These are phyloP conservation scores for Melianthus villosus DNA, from an alignment of 441 rosid species.

Conservation along the genomic window DNA sequence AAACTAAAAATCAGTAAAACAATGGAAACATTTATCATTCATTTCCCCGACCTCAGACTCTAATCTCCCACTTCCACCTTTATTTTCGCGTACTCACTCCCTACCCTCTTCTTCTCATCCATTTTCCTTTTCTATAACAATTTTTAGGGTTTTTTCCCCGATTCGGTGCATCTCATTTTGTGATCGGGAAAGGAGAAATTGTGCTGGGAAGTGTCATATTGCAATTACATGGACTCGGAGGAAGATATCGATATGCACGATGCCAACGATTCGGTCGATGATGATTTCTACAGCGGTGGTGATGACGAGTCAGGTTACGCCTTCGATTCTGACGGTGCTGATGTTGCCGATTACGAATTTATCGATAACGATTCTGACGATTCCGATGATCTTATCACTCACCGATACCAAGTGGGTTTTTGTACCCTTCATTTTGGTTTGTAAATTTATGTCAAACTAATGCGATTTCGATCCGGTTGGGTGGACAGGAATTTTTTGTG, in stretches of 20 bases:
- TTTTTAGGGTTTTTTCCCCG: too few relatives aligned
- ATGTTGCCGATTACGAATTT: slow-evolving; percentile 51
- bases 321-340: slow-evolving; percentile 37
- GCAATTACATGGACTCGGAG: slow-evolving; percentile 43
- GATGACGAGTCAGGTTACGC: slow-evolving; percentile 27
- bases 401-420: slow-evolving; percentile 46
- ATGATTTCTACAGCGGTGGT: slow-evolving; percentile 67
- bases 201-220: not conserved
- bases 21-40: too few relatives aligned
- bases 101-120: too few relatives aligned
- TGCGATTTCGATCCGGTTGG: too few relatives aligned
- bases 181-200: not conserved
- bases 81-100: too few relatives aligned
- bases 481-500: too few relatives aligned
- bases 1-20: too few relatives aligned
- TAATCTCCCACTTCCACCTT: too few relatives aligned
- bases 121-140: too few relatives aligned
- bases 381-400: slow-evolving; percentile 42
- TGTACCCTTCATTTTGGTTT: not conserved
- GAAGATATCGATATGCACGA: slow-evolving; percentile 46
- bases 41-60: too few relatives aligned
- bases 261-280: slow-evolving; percentile 39
- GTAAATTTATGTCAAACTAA: not conserved
- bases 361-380: slow-evolving; percentile 64
- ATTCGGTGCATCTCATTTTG: not conserved